A percentile compares a stretch with the other conserved stretches of the same genome.
These are phyloP conservation scores for Abelmoschus esculentus DNA, from an alignment of 345 rosid genomes.

Conservation along the genomic window DNA sequence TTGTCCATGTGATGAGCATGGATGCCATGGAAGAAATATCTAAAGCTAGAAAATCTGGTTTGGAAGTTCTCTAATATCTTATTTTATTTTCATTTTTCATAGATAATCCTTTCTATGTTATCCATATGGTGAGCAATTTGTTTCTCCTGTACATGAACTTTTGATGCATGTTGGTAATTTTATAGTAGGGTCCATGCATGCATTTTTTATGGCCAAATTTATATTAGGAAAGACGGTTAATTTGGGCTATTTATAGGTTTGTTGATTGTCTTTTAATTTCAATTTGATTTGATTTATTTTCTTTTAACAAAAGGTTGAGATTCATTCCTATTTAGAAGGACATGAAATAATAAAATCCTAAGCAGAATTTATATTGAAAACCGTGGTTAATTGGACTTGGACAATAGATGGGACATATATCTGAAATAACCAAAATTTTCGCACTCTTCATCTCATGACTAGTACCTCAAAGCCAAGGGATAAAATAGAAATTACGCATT, in stretches of 20 bases:
- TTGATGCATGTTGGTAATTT: background rate
- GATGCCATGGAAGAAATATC: conserved; percentile 99
- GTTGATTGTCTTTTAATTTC: background rate
- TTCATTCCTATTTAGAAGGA: too few species aligned
- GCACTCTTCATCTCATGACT: too few species aligned
- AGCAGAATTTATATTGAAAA: too few species aligned
- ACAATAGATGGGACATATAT: too few species aligned
- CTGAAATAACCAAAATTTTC: too few species aligned
- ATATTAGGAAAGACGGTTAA: too few species aligned
- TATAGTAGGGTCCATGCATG: background rate
- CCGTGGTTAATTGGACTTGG: too few species aligned
- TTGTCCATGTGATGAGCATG: conserved; percentile 97
- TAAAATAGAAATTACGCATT: background rate
- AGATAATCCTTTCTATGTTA: background rate
- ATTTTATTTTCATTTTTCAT: background rate
- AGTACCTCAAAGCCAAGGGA: background rate
- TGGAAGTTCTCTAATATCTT: background rate
- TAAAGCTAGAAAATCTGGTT: conserved; percentile 88
- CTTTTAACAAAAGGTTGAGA: too few species aligned
- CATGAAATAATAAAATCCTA: too few species aligned
- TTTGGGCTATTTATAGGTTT: background rate
- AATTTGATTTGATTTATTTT: too few species aligned
- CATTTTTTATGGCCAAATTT: background rate
- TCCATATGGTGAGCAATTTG: background rate
- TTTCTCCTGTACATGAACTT: background rate